Evolutionary conservation across 208 protist genomes (phyloP).

Genomic region (Leishmania braziliensis): DNA sequence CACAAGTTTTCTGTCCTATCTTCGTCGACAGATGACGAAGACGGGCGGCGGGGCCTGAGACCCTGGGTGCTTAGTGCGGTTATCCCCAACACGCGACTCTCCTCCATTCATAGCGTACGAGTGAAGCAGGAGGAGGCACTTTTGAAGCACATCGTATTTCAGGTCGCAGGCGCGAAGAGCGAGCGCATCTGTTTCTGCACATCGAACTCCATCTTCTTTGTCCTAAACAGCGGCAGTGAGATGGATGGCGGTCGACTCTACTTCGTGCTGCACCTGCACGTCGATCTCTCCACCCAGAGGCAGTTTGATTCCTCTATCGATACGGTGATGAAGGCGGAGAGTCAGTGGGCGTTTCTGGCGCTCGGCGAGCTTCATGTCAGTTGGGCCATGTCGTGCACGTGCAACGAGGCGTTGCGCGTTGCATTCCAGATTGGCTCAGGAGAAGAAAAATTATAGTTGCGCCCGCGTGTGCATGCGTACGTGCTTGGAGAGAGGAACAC

Average conservation of each 20-base stretch:
- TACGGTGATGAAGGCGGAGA: conserved; percentile 28
- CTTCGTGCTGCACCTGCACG: conserved; percentile 67
- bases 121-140: conserved; percentile 44
- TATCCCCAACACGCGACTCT: conserved; percentile 52
- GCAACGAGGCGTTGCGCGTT: conserved; percentile 56
- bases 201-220: conserved; percentile 53
- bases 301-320: conserved; percentile 7
- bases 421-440: conserved; percentile 30
- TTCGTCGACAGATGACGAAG: conserved; percentile 29
- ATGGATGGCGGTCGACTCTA: conserved; percentile 74
- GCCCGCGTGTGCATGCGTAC: neutral
- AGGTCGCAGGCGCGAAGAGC: conserved; percentile 37
- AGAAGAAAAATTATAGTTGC: neutral
- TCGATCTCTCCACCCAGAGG: conserved; percentile 8
- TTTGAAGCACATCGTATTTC: conserved; percentile 62
- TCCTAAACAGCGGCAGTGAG: conserved; percentile 50
- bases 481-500: neutral
- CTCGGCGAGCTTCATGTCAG: conserved; percentile 53
- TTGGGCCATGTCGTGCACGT: conserved; percentile 67
- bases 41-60: conserved; percentile 40
- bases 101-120: conserved; percentile 22
- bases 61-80: conserved; percentile 84
- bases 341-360: conserved; percentile 42
- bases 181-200: conserved; percentile 43
- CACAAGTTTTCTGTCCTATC: conserved; percentile 47